Evolutionary conservation across 139 green algal genomes (phyloP), one percentile per base, ranked within the genome.

Genomic region (Nannochloris sp.): DNA sequence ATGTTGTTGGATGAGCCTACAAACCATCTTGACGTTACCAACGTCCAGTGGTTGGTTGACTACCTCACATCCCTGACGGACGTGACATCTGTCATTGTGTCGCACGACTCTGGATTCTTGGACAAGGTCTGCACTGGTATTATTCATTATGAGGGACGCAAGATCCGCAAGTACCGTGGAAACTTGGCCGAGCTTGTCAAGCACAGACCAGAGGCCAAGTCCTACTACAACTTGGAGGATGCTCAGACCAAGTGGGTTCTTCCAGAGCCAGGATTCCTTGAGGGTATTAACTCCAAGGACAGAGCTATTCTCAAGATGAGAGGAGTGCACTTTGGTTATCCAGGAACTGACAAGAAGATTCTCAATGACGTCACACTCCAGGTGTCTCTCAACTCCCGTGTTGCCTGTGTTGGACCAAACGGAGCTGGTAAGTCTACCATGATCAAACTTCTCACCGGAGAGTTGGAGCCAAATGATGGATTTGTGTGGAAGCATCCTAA

Each of bases 221-320:
- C 68, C 62, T 95, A 95, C 82, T 95, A 94, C 70, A 73, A 88
- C 57, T 79, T 96, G 48, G 23, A 58, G 48, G 70, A 75, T 16
- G 73, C 76, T 48, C 57, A 73, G 62, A 65, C 74, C 21, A 87
- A 81, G 27, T 94, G 89, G 78, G 85, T 78, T 61, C 83, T 95
- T 70, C 88, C 88, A 12, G 81, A 91, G 81, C 88, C 90, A 11
- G 88, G 84, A 44, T 95, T 87, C 85, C 82, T 95, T 58, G 88
- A 95, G 80, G 90, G 90, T 61, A 82, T 96, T 44, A 96, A 93
- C 83, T 89, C 81, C 78, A 96, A 95, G 84, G 85, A 94, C 80
- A 87, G 89, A 68, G 87, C 86, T 70, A 94, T 96, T 63, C 75
- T 96, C 36, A 96, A 96, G 86, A 88, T 94, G 83, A 68, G 76